Evolutionary conservation across 345 rosid genomes (phyloP), one percentile per base, ranked within the genome.

Genomic region (Corymbia maculata): DNA sequence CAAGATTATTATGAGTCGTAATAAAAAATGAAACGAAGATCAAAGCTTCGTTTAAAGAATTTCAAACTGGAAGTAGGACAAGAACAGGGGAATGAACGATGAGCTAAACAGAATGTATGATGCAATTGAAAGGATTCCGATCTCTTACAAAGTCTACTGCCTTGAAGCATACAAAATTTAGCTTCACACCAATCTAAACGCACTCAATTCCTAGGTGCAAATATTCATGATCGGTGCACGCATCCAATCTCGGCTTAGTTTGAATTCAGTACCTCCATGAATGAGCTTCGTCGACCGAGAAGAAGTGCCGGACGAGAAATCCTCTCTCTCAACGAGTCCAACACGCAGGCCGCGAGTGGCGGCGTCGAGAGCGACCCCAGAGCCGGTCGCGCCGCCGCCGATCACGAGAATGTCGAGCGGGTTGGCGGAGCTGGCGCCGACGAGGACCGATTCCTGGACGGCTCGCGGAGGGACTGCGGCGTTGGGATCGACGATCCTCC

Each of bases 351-450:
- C 99, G 68, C 99, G 94, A 21, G 99, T 92, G 55, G 85, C 94
- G 75, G 98, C 99, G 88, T 98, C 99, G 12, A 97, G 99, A 64
- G 99, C 99, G 45, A 95, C 99, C 6, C 99, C 99, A 70, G 93
- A 91, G n/a, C 99, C 99, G 9, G 99, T 97, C 91, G 99, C 99
- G 86, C 99, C 99, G 64, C 99, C 98, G 42, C 99, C 99, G 14
- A 98, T 93, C 28, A 98, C 97, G 57, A 98, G 97, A 86, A 98
- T 90, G 89, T 98, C 99, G 50, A 98, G 94, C 4, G 99, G 99
- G 86, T 93, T 93, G 52, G 90, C 91, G 9, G 93, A 88, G 86
- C 88, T 93, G 24, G 99, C 88, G 82, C 92, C 93, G 21, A 93
- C 86, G 87, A 98, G 91, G 87, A 91, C 89, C 50, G 96, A 94